These are phyloP conservation scores for Ilyonectria robusta DNA, from an alignment of 2,329 filamentous ascomycete genomes.

Conservation along the genomic window DNA sequence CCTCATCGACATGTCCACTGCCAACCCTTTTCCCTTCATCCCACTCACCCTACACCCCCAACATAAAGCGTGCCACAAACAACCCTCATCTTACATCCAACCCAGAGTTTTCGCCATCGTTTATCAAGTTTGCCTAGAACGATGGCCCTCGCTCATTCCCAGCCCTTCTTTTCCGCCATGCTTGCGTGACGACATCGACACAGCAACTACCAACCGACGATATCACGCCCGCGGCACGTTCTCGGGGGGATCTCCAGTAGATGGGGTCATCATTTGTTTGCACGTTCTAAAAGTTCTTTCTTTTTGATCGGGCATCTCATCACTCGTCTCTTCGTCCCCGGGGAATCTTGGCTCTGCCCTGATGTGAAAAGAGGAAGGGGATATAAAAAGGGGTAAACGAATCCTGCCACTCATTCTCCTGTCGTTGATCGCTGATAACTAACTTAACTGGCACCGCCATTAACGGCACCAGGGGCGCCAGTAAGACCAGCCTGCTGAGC, in stretches of 20 bases:
- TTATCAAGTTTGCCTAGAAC: constrained; percentile 26
- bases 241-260: constrained; percentile 39
- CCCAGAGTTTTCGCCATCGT: constrained; percentile 19
- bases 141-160: constrained; percentile 13
- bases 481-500: constrained; percentile 47
- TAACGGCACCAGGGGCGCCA: constrained; percentile 38
- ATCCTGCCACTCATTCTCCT: constrained; percentile 43
- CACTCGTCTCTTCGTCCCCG: constrained; percentile 45
- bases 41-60: neutral
- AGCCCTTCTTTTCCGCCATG: constrained; percentile 12
- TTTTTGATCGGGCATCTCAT: constrained; percentile 46
- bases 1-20: constrained; percentile 24
- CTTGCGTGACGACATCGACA: constrained; percentile 13
- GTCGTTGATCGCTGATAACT: constrained; percentile 19
- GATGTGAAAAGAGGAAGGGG: constrained; percentile 46
- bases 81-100: constrained; percentile 25
- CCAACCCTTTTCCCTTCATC: constrained; percentile 20
- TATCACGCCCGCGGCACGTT: constrained; percentile 46
- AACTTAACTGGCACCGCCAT: constrained; percentile 46
- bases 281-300: constrained; percentile 49
- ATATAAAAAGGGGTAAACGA: constrained; percentile 46
- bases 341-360: constrained; percentile 49
- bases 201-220: constrained; percentile 31
- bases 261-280: constrained; percentile 48
- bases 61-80: constrained; percentile 10